Conservation (phyloP, 2,329 filamentous ascomycete genomes). For the Fusarium tjaetaba region DNA sequence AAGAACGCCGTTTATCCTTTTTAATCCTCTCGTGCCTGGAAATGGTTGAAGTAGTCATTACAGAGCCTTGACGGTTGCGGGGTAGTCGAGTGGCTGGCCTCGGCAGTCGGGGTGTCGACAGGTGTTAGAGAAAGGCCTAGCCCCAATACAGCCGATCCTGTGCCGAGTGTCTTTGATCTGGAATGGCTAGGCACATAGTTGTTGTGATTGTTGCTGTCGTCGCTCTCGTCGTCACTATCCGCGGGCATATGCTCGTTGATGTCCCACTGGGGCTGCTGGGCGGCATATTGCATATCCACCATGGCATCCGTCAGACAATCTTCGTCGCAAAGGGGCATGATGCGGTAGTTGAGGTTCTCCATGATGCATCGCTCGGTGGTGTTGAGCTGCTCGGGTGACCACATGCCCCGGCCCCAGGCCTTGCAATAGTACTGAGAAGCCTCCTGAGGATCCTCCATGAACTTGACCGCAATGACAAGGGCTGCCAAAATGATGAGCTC, state of each 20-base stretch:
- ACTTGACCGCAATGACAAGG: conserved; percentile 72
- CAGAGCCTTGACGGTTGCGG: conserved; percentile 32
- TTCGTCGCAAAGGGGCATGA: conserved; percentile 68
- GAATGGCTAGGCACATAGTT: conserved; percentile 46
- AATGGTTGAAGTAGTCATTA: conserved; percentile 42
- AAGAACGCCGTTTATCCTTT: conserved; percentile 35
- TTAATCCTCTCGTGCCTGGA: conserved; percentile 30
- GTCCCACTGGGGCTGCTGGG: conserved; percentile 44
- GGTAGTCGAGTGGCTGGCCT: conserved; percentile 25
- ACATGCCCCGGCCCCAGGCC: conserved; percentile 64
- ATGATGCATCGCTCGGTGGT: conserved; percentile 71
- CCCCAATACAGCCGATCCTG: conserved; percentile 36
- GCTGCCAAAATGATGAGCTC: conserved; percentile 72
- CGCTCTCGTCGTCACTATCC: conserved; percentile 44
- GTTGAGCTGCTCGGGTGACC: conserved; percentile 71
- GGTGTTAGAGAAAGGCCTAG: conserved; percentile 43
- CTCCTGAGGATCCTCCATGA: conserved; percentile 68
- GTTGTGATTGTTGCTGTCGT: conserved; percentile 30
- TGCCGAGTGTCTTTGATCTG: conserved; percentile 50
- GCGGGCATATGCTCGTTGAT: conserved; percentile 44
- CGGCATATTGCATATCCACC: conserved; percentile 72
- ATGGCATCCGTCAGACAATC: conserved; percentile 67
- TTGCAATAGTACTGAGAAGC: conserved; percentile 63
- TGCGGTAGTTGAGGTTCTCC: conserved; percentile 70
- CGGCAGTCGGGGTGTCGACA: conserved; percentile 37